Evolutionary conservation across 2,329 filamentous ascomycete species (phyloP), one percentile per base, ranked within the genome.

Genomic region (Claviceps spartinae): DNA sequence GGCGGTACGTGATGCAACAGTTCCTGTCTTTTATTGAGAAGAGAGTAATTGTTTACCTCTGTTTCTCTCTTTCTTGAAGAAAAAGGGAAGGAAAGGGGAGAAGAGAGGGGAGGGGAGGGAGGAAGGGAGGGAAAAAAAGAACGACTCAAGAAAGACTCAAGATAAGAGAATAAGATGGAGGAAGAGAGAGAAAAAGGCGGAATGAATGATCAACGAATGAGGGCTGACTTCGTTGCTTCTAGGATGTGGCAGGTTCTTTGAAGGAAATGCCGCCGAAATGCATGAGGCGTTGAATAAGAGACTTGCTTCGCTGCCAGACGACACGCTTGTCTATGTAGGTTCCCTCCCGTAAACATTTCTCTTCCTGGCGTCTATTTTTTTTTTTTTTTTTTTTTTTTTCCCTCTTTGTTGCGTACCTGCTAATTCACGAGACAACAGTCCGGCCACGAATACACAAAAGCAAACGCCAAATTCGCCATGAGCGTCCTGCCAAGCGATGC

Each of bases 391-490:
- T 43, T 43, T 11, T 22, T 20, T 5, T 2, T 8, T 8, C n/a
- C 2, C 40, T 22, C 18, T 13, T 20, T 20, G 8, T 41, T 30
- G 40, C 40, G 1, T 42, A 30, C 8, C 11, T 22, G 9, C 18
- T 22, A 42, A 22, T 9, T 22, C 3, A 6, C 30, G 30, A 22
- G 18, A 6, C 52, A 7, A 22, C 55, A 91, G 84, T 90, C 91
- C 18, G 93, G 93, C 4, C 93, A 98, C 62, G 93, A 97, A 68
- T 98, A 98, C 71, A 98, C 93, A n/a, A 95, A 93, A 69, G 79
- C 85, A 49, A 98, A 98, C 63, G 88, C 93, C 62, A 88, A 88
- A 65, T 98, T 98, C 64, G 83, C 81, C 47, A 71, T 85, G 54
- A 85, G 83, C 2, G 85, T 97, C 16, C 72, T 85, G 52, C 81